Evolutionary conservation across 352 stramenopile genomes (phyloP).

Genomic region (Phytophthora pisi): DNA sequence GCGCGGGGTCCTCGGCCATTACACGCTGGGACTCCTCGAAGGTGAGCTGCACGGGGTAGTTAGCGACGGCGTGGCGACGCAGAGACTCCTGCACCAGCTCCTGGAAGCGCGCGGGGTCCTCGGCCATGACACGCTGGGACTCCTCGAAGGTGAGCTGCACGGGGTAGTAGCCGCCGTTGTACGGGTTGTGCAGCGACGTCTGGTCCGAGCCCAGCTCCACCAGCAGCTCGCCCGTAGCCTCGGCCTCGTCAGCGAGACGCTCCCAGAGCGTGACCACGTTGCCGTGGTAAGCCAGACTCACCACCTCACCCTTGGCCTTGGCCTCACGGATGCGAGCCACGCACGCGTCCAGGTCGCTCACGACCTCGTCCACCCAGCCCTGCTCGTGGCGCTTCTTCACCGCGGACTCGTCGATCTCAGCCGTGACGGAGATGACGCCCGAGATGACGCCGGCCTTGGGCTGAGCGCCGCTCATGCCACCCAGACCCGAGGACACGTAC

Average conservation of each 20-base stretch:
- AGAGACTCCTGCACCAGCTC: slow-evolving; percentile 80
- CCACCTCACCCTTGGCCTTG: slow-evolving; percentile 62
- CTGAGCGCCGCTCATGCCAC: slow-evolving; percentile 89
- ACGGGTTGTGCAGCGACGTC: slow-evolving; percentile 91
- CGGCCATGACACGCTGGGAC: slow-evolving; percentile 80
- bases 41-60: slow-evolving; percentile 83
- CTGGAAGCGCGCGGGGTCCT: slow-evolving; percentile 79
- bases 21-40: slow-evolving; percentile 85
- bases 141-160: slow-evolving; percentile 83
- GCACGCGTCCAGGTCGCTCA: slow-evolving; percentile 68
- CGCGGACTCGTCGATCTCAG: slow-evolving; percentile 77
- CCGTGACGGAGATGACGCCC: slow-evolving; percentile 85
- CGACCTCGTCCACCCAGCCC: slow-evolving; percentile 87
- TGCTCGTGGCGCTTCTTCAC: slow-evolving; percentile 89
- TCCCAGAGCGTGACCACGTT: slow-evolving; percentile 91
- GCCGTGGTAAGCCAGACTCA: slow-evolving; percentile 85
- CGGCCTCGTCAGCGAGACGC: slow-evolving; percentile 70
- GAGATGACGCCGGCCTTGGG: slow-evolving; percentile 87
- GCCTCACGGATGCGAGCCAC: slow-evolving; percentile 66
- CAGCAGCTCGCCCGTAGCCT: slow-evolving; percentile 67
- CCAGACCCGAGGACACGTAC: slow-evolving; percentile 87
- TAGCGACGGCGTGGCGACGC: slow-evolving; percentile 56
- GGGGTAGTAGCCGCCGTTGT: slow-evolving; percentile 90
- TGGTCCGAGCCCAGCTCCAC: slow-evolving; percentile 90
- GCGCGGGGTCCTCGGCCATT: slow-evolving; percentile 73